A percentile compares a stretch with the other conserved stretches of the same genome.
These are phyloP conservation scores for Pseudovirgaria hyperparasitica DNA, from an alignment of 2,329 filamentous ascomycete species.

Conservation along the genomic window DNA sequence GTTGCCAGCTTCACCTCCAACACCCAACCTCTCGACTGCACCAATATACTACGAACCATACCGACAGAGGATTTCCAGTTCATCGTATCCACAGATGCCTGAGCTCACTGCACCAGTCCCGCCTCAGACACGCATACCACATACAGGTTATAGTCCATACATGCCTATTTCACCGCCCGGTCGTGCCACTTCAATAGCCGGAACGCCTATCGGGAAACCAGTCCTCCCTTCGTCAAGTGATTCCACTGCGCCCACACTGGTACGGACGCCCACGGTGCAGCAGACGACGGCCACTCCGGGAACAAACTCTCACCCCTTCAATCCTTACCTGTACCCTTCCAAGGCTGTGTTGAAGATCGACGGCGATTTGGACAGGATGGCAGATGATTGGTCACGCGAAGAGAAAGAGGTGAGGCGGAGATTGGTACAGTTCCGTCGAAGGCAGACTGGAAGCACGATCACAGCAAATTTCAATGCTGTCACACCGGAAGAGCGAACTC, in stretches of 20 bases:
- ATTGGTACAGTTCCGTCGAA: slow-evolving; percentile 78
- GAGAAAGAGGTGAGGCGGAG: slow-evolving; percentile 69
- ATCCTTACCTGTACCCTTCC: slow-evolving; percentile 64
- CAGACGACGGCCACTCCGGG: slow-evolving; percentile 39
- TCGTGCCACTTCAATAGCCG: slow-evolving; percentile 27
- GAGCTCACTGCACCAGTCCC: slow-evolving; percentile 11
- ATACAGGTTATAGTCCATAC: slow-evolving; percentile 30
- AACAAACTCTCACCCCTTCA: slow-evolving; percentile 39
- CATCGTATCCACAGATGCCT: too few species aligned
- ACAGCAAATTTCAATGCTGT: slow-evolving; percentile 70
- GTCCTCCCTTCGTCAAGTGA: slow-evolving; percentile 32
- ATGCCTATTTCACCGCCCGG: slow-evolving; percentile 30
- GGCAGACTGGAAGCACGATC: slow-evolving; percentile 70
- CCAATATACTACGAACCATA: too few species aligned
- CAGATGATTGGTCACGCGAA: slow-evolving; percentile 66
- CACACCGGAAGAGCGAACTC: slow-evolving; percentile 62
- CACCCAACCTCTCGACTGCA: too few species aligned
- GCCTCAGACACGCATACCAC: slow-evolving; percentile 9
- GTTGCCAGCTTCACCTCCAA: too few species aligned
- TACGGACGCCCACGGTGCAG: slow-evolving; percentile 55
- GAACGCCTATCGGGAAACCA: slow-evolving; percentile 21
- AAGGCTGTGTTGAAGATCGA: slow-evolving; percentile 79
- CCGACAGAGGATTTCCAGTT: too few species aligned
- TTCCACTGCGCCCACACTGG: slow-evolving; percentile 44
- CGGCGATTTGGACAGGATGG: slow-evolving; percentile 77